phyloP scores from a whole-genome alignment of 495 filamentous ascomycete genomes.

The Cetradonia linearis region DNA sequence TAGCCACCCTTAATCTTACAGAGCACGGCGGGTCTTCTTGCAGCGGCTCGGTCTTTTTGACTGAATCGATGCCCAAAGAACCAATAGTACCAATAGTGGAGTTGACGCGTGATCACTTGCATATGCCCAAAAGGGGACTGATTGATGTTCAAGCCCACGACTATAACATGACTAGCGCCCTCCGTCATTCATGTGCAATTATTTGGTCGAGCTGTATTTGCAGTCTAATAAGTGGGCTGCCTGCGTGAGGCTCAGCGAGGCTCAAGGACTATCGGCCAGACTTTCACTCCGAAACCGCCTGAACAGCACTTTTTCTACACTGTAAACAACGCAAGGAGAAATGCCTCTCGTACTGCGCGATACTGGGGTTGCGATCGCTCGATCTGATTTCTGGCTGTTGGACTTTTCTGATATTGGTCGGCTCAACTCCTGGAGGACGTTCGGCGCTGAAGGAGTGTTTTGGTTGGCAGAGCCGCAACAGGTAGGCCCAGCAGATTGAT shows the following conservation, averaged over 20 bases:
- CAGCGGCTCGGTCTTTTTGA: background rate
- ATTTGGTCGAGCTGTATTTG: background rate
- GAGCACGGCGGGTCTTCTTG: constrained; percentile 1
- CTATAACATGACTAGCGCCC: constrained; percentile 6
- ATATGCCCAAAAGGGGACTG: constrained; percentile 5
- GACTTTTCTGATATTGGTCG: background rate
- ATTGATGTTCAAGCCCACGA: background rate
- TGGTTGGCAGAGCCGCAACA: constrained; percentile 3
- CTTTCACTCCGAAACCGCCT: constrained; percentile 1
- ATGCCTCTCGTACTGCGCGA: background rate
- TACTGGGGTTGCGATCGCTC: background rate
- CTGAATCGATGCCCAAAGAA: constrained; percentile 1
- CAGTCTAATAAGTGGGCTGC: constrained; percentile 2
- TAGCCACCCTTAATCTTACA: constrained; percentile 10
- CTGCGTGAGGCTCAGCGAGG: constrained; percentile 9
- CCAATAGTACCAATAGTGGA: constrained; percentile 11
- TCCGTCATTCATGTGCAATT: constrained; percentile 1
- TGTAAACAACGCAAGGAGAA: background rate
- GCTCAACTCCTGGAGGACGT: background rate
- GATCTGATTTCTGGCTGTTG: too few species aligned
- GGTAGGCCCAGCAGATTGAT: background rate
- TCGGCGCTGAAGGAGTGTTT: background rate
- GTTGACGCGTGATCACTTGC: constrained; percentile 10
- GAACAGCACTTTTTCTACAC: background rate
- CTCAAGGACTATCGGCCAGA: background rate